These are phyloP conservation scores for Paramecium pentaurelia DNA, from an alignment of 73 alveolate genomes.

Conservation along the genomic window DNA sequence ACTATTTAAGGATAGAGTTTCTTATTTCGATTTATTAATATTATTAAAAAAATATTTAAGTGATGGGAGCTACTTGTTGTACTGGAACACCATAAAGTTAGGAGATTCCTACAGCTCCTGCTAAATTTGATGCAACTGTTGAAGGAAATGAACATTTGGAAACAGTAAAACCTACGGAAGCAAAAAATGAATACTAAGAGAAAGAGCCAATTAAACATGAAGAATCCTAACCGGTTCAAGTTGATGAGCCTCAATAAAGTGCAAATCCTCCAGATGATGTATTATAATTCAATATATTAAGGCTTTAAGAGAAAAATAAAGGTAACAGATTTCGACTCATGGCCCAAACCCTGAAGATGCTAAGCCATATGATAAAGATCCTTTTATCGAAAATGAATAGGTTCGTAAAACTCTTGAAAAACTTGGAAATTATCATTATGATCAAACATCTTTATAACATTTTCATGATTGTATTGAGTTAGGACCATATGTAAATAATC, in stretches of 20 bases:
- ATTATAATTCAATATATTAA: neutral
- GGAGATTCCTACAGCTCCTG: neutral
- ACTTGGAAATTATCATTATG: constrained; percentile 41
- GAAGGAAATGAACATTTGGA: neutral
- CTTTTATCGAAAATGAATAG: constrained; percentile 15
- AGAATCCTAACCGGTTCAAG: neutral
- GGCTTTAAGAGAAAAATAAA: neutral
- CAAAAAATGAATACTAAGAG: neutral
- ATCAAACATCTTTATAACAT: neutral
- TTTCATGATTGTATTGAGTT: constrained; percentile 18
- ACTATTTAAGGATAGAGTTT: neutral
- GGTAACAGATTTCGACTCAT: neutral
- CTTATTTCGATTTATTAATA: neutral
- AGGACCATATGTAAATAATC: constrained; percentile 22
- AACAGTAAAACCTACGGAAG: neutral
- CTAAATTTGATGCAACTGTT: neutral
- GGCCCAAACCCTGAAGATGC: constrained; percentile 54
- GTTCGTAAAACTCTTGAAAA: constrained; percentile 42
- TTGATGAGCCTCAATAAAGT: neutral
- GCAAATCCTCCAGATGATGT: neutral
- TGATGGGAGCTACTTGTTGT: neutral
- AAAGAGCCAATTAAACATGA: neutral
- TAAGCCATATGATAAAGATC: constrained; percentile 18
- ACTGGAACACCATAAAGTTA: neutral
- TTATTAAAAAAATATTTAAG: neutral